A percentile compares a stretch with the other conserved stretches of the same genome.
Evolutionary conservation across 768 basidiomycete genomes (phyloP).

Genomic region (Calocybe cyanea): DNA sequence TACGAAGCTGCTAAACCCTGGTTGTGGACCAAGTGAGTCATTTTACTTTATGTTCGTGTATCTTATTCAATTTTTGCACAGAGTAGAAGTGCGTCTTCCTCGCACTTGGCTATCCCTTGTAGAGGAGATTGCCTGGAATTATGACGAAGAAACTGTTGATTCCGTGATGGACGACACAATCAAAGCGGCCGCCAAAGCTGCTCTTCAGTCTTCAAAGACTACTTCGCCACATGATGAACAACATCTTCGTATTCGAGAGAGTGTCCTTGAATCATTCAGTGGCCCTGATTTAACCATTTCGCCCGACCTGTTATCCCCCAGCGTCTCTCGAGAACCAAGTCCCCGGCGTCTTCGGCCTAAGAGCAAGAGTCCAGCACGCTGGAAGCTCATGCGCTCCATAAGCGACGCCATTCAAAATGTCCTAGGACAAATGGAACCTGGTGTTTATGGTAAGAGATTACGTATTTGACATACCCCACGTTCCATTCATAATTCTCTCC

Average conservation of each 20-base stretch:
- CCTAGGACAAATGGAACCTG: constrained; percentile 58
- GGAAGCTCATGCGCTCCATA: constrained; percentile 78
- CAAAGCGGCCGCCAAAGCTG: constrained; percentile 62
- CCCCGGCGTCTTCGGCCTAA: constrained; percentile 71
- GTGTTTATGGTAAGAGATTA: constrained; percentile 61
- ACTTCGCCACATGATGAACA: constrained; percentile 30
- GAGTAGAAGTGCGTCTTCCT: constrained; percentile 77
- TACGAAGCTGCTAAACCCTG: constrained; percentile 82
- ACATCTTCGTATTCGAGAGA: constrained; percentile 53
- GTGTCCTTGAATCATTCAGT: constrained; percentile 53
- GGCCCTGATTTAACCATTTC: constrained; percentile 70
- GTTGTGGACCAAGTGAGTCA: constrained; percentile 68
- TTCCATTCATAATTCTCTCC: neutral
- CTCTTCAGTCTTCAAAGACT: constrained; percentile 41
- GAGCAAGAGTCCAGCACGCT: constrained; percentile 78
- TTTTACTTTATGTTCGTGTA: constrained; percentile 1
- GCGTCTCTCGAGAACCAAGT: constrained; percentile 80
- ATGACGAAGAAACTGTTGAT: constrained; percentile 63
- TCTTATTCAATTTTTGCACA: constrained; percentile 12
- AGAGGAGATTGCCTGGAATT: constrained; percentile 73
- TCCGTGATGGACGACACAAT: constrained; percentile 65
- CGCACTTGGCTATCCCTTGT: constrained; percentile 82
- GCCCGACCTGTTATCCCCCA: constrained; percentile 72
- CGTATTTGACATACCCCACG: neutral
- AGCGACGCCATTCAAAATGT: constrained; percentile 74